Evolutionary conservation across 140 eudicot species (phyloP), one percentile per base, ranked within the genome.

Genomic region (Flaveria floridana): DNA sequence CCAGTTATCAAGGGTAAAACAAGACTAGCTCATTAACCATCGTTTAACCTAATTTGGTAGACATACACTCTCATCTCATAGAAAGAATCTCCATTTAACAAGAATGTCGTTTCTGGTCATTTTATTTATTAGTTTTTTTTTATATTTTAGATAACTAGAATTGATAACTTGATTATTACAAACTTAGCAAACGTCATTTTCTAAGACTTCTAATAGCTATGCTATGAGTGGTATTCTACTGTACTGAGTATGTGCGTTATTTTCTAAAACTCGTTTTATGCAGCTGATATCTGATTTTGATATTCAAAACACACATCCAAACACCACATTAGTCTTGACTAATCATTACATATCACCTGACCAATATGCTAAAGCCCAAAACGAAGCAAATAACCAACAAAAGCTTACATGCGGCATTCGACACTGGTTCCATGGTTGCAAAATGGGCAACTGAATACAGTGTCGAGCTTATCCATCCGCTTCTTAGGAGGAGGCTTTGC

Each of bases 351-450:
- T 14, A 26, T 26, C 18, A 42, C 11, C 56, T 21, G 47, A 68
- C 57, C 19, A 20, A 44, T 39, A 44, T 25, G 61, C 44, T 39
- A 69, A 4, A 11, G 53, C 26, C 1, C 42, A 70, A 70, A 48
- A 48, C 25, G 2, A 71, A 39, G 16, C 30, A 34, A 42, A 65
- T 8, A 10, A 64, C 28, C 15, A 30, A 63, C 47, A 63, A 28
- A 14, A 9, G 44, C 70, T 66, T 41, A 58, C 97, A 92, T 92
- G 73, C 91, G 91, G 65, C 97, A 92, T 71, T 92, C 97, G 51
- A 92, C 97, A 67, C 97, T 86, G 67, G 87, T 84, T 25, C 96
- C 97, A 71, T 92, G 97, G 74, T 92, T 92, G 80, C 97, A 92
- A 80, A 92, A 92, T 10, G 97, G 97, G 76, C 97, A 92, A 58